Conservation (phyloP, 441 rosid species). For the Gossypium aridum region DNA sequence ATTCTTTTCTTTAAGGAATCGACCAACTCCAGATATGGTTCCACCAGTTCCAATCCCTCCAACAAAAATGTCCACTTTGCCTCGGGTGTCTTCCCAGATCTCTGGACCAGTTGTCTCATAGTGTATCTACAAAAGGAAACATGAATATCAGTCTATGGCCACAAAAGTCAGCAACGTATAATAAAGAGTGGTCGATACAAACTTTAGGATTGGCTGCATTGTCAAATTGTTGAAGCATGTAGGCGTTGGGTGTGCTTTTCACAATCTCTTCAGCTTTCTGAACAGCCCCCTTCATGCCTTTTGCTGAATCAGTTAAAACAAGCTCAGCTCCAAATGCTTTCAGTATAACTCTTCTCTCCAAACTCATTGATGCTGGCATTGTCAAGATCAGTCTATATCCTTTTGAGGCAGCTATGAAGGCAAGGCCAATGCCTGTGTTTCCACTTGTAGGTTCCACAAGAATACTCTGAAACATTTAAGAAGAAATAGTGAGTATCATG, state of each 20-base stretch:
- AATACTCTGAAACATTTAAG: conserved; percentile 41
- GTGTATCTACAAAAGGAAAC: conserved; percentile 53
- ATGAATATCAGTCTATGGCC: conserved; percentile 11
- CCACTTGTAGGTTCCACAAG: conserved; percentile 98
- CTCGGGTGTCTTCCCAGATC: conserved; percentile 94
- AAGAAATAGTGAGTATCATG: background rate
- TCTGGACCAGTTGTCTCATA: conserved; percentile 98
- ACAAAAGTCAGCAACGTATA: background rate
- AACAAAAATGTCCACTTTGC: conserved; percentile 84
- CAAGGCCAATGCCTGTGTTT: conserved; percentile 96
- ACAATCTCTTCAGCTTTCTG: conserved; percentile 90
- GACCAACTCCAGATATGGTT: conserved; percentile 83
- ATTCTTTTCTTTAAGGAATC: conserved; percentile 75
- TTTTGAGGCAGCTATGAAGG: conserved; percentile 90
- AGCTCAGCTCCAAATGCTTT: conserved; percentile 97
- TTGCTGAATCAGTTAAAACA: conserved; percentile 82
- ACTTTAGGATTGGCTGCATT: conserved; percentile 99
- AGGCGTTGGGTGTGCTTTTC: conserved; percentile 64
- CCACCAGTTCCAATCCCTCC: conserved; percentile 98
- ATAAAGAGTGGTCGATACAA: conserved; percentile 9
- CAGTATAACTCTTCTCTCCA: conserved; percentile 88
- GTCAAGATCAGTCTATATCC: conserved; percentile 83
- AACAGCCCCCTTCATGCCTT: conserved; percentile 92
- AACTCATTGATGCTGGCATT: conserved; percentile 97
- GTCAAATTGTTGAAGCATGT: conserved; percentile 92